Evolutionary conservation across 1,284 basidiomycete species (phyloP), one percentile per base, ranked within the genome.

Genomic region (Sutorius eximius): DNA sequence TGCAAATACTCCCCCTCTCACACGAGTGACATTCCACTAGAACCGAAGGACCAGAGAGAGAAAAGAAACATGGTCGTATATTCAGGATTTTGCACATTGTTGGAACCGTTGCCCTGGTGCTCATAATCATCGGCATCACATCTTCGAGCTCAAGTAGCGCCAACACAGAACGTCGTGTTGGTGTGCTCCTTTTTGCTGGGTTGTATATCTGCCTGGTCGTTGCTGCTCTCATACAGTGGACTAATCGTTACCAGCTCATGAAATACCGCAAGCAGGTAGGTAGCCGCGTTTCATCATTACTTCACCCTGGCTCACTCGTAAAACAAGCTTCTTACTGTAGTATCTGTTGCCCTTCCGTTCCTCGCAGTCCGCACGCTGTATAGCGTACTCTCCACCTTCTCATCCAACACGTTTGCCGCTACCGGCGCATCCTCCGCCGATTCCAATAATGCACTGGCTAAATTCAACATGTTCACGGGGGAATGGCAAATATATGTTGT

Each of bases 331-430:
- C 52, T 88, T 45, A 61, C 61, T 22, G 82, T 81, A 18, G 71
- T 86, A 45, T 74, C 80, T 13, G 36, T 72, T 48, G 81, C 81
- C 5, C 68, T 87, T 15, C 83, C 84, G 13, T 81, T 86, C 68
- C 73, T 88, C 38, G 79, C 76, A 12, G 76, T 81, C 33, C 82
- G 86, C 37, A 72, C 81, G 37, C 27, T 72, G 4, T 69, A 72
- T 33, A 72, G 67, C 32, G 72, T 82, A 8, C 73, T 87, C 42
- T 73, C 79, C 41, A 76, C 80, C 66, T 83, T 83, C 40, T 74
- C 82, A 38, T 73, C 75, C 9, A 75, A 77, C 61, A 60, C 79
- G 36, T 78, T 77, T 52, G 75, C 73, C 38, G 45, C 65, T 20
- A 69, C 65, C 24, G 61, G 73, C 4, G 69, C 69, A n/a, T 4